Evolutionary conservation across 441 rosid species (phyloP), one percentile per base, ranked within the genome.

Genomic region (Pelargonium fulgidum): DNA sequence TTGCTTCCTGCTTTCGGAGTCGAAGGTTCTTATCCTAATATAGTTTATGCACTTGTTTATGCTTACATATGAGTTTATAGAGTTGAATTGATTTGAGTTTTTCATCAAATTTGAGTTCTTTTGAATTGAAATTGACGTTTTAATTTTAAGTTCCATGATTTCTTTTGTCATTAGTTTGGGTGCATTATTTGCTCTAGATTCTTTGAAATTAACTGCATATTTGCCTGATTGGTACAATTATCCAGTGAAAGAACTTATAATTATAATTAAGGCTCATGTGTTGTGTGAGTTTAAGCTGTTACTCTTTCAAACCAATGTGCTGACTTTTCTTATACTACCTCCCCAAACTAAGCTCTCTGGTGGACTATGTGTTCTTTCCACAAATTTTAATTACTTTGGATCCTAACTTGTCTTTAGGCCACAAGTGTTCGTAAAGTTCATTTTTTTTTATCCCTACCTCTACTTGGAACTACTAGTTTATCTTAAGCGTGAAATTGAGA

Each of bases 1-100:
- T 70, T 91, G 76, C 92, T 93, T n/a, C 97, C 97, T 76, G 79
- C 86, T 7, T 88, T 93, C 67, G 97, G 95, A 70, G 86, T 93
- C 74, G 75, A 86, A 88, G 99, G 99, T 91, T 16, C 48, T 4
- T 24, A 2, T 59, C 13, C 3, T 61, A 1, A 12, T 1, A 4
- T 19, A 12, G 17, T 65, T 29, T 26, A 3, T 52, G 22, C 14
- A 2, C 16, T 1, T 7, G 42, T 8, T 39, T 3, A 16, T 26
- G 17, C 42, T 65, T n/a, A 10, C 39, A 14, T 41, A 16, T 65
- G 68, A 4, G n/a, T 12, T 6, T 7, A 39, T 4, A 33, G 9
- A 13, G 24, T 65, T 11, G 48, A 5, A 2, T 65, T 65, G 45
- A 5, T 14, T 17, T 13, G 47, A 17, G 41, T 13, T 16, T 22